Evolutionary conservation across 768 basidiomycete genomes (phyloP).

Genomic region (Termitomyces sp.): DNA sequence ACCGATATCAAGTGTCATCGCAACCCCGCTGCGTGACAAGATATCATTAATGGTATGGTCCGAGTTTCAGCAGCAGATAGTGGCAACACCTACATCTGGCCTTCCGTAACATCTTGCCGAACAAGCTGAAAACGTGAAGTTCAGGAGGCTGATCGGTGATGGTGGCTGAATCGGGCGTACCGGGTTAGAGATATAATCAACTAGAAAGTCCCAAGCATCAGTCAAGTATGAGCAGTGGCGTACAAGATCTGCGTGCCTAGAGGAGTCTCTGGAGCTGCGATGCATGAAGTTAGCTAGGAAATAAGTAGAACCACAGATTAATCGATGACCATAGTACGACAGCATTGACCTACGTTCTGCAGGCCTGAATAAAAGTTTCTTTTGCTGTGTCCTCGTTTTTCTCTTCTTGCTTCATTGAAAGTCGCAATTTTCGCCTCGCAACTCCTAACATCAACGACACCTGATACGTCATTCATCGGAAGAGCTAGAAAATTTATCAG

Average conservation of each 20-base stretch:
- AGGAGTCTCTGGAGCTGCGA: constrained; percentile 21
- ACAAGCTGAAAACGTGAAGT: constrained; percentile 8
- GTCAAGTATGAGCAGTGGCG: not conserved
- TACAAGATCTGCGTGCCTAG: constrained; percentile 12
- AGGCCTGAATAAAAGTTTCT: constrained; percentile 13
- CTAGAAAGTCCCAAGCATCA: constrained; percentile 7
- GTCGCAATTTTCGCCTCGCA: constrained; percentile 17
- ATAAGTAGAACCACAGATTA: not conserved
- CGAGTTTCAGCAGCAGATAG: not conserved
- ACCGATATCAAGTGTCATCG: constrained; percentile 36
- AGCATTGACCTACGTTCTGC: constrained; percentile 17
- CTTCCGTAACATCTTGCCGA: constrained; percentile 24
- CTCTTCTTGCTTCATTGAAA: constrained; percentile 20
- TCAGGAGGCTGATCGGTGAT: not conserved
- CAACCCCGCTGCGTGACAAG: constrained; percentile 27
- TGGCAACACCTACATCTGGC: constrained; percentile 18
- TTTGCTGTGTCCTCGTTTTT: constrained; percentile 17
- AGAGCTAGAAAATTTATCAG: constrained; percentile 5
- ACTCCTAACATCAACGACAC: constrained; percentile 4
- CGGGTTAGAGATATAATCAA: constrained; percentile 21
- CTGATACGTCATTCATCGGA: not conserved
- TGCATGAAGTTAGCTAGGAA: constrained; percentile 17
- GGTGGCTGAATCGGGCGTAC: constrained; percentile 5
- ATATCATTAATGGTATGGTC: not conserved
- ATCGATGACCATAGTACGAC: not conserved